Base-by-base conservation (phyloP, 352 stramenopile species). In the Pythium pyrilobum region DNA sequence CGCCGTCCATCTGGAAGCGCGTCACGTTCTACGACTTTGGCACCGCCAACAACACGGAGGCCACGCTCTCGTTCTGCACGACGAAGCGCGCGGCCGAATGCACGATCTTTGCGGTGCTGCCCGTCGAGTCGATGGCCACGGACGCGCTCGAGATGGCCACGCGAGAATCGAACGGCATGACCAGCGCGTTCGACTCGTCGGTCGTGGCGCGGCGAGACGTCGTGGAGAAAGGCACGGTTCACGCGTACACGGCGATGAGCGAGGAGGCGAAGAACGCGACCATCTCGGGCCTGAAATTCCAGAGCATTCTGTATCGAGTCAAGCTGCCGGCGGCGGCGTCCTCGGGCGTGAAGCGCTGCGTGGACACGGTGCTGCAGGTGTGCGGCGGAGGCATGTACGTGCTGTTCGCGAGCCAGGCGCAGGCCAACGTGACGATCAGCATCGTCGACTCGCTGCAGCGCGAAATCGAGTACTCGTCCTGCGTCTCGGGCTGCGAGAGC, bases 331-430 rank as follows among this genome's bases (percentile, higher is more conserved):
- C 16, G 18, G 6, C 18, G 3, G 21, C 33, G 32, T 21, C 18
- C 4, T 3, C 21, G 16, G 27, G 31, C 32, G 25, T 39, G 36
- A 48, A 49, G 42, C 34, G 32, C 10, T 72, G 54, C 23, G 42
- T 68, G 5, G 41, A 56, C 6, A 42, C 44, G 6, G 38, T 49
- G 4, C 42, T 69, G 16, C 58, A 43, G 18, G 36, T 69, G 15
- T 16, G 45, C 5, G 43, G 29, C 4, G 18, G 28, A 1, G 45
- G 50, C 15, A 52, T 45, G 39, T 66, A 62, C 34, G 56, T 72
- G 39, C 41, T 72, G 21, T 63, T 69, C 16, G 49, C 56, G 5
- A 34, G 69, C 40, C 60, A 72, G 28, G 52, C 51, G 0, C 24
- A 31, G n/a, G 55, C 64, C 13, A 62, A 69, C 42, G 52, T 64